Conservation (phyloP, 441 rosid genomes). For the Gossypium schwendimanii region DNA sequence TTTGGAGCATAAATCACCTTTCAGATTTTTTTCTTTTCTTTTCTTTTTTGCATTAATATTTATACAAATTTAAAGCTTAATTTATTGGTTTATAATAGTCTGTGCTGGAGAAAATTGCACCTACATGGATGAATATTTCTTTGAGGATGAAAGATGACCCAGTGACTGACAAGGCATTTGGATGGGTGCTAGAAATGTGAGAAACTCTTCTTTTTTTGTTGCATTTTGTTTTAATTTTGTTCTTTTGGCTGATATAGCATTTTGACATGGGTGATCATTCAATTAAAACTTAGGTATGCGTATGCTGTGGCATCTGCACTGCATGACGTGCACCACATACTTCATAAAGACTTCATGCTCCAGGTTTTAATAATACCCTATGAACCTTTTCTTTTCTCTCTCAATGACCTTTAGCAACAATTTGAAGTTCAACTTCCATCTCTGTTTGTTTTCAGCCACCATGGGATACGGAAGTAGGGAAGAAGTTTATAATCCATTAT, state of each 20-base stretch:
- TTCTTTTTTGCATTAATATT: background rate
- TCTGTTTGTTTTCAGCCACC: constrained; percentile 51
- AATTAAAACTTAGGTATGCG: constrained; percentile 46
- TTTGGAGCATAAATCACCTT: background rate
- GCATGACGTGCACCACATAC: constrained; percentile 56
- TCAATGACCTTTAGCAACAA: background rate
- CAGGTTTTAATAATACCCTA: constrained; percentile 37
- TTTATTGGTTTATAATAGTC: constrained; percentile 31
- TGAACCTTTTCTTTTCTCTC: constrained; percentile 1
- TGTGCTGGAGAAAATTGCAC: constrained; percentile 57
- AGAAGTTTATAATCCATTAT: constrained; percentile 62
- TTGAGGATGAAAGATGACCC: constrained; percentile 68
- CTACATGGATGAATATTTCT: constrained; percentile 76
- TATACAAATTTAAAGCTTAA: background rate
- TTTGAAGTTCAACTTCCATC: background rate
- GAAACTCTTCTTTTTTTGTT: constrained; percentile 14
- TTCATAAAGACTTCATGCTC: constrained; percentile 60
- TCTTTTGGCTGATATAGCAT: constrained; percentile 4
- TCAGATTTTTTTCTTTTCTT: background rate
- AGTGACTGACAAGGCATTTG: constrained; percentile 64
- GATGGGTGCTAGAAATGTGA: constrained; percentile 88
- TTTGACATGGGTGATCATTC: background rate
- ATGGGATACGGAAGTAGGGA: constrained; percentile 56
- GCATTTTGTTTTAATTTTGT: background rate
- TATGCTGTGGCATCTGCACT: constrained; percentile 79